A percentile compares a stretch with the other conserved stretches of the same genome.
Conservation (phyloP, 164 flowering plant species). For the Piper longum region DNA sequence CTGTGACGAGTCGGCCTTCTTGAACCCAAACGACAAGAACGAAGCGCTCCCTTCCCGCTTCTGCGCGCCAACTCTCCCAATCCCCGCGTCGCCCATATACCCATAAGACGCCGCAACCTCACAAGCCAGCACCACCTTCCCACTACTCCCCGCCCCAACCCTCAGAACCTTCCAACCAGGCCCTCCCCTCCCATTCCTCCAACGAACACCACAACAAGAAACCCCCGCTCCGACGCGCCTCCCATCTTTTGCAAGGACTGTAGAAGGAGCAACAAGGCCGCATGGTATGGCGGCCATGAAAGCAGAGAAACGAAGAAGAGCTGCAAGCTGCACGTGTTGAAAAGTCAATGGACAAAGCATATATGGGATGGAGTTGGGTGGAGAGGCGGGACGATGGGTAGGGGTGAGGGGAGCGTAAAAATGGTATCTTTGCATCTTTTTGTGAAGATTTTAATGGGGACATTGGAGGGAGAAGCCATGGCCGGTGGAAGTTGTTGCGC, state of each 20-base stretch:
- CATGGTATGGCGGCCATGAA: conserved; percentile 4
- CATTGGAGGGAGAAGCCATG: background rate
- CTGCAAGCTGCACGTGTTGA: too few species aligned
- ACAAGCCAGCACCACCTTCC: conserved; percentile 27
- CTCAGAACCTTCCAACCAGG: background rate
- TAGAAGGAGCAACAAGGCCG: background rate
- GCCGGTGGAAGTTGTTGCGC: too few species aligned
- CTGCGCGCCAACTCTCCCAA: conserved; percentile 53
- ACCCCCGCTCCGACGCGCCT: background rate
- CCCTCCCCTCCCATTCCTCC: background rate
- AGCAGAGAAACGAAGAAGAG: background rate
- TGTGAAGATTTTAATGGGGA: background rate
- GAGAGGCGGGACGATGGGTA: background rate
- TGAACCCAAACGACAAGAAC: conserved; percentile 33
- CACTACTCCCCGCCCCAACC: conserved; percentile 3
- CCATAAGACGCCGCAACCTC: conserved; percentile 28
- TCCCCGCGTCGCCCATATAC: background rate
- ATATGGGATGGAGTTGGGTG: background rate
- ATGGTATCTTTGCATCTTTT: too few species aligned
- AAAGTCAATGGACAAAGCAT: too few species aligned
- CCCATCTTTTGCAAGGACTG: background rate
- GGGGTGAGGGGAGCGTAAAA: background rate
- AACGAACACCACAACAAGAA: background rate
- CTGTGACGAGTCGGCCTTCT: conserved; percentile 42
- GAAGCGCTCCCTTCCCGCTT: conserved; percentile 49